Evolutionary conservation across 2,329 filamentous ascomycete species (phyloP), one percentile per base, ranked within the genome.

Genomic region (Escovopsis sp.): DNA sequence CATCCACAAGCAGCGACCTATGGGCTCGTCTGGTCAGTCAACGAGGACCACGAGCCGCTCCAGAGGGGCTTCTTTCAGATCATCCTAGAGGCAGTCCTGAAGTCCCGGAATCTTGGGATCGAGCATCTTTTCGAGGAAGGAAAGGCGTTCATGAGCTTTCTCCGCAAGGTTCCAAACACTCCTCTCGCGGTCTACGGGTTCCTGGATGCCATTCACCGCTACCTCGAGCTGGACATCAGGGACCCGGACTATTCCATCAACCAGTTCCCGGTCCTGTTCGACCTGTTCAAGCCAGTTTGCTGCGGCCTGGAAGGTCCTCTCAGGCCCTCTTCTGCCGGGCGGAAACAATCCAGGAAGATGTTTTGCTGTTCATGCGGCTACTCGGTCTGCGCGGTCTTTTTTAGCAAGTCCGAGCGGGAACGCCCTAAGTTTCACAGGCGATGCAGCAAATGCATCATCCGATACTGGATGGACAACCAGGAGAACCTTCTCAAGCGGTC

Each of bases 321-420:
- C n/a, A n/a, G n/a, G n/a, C n/a, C n/a, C n/a, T n/a, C n/a, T n/a
- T n/a, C n/a, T n/a, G n/a, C n/a, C n/a, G n/a, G n/a, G n/a, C n/a
- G n/a, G n/a, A n/a, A n/a, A n/a, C n/a, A n/a, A n/a, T n/a, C n/a
- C n/a, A n/a, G n/a, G n/a, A n/a, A n/a, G n/a, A 8, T 45, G 0
- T 55, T 55, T 27, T 60, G 57, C 34, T 47, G 42, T 0, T 57
- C 53, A 1, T 60, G 57, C 14, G 57, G 57, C 1, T 51, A 55
- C 34, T 45, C 53, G 17, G 48, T 48, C 23, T 37, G 52, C 1
- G 19, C 44, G n/a, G 50, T 56, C 4, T 54, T 60, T 18, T 60
- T 51, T 31, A 36, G 39, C 0, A 16, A 23, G 2, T 7, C 29
- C 0, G 32, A 42, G 2, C 4, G 11, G 1, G 7, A 26, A 9